Conservation (phyloP, 2,329 filamentous ascomycete genomes). For the Sphaerulina musiva region DNA sequence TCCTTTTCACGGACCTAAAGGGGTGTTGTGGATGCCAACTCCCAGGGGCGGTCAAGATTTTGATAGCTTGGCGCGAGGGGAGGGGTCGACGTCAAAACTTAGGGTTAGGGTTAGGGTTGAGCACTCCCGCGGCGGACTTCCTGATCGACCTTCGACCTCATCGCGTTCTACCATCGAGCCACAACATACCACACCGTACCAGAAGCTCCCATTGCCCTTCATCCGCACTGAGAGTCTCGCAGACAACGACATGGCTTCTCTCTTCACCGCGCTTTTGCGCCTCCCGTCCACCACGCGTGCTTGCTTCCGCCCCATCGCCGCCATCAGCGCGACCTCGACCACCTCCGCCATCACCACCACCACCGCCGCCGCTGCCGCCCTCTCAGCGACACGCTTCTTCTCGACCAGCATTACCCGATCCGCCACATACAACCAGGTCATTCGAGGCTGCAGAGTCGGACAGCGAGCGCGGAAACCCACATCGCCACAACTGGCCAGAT, state of each 20-base stretch:
- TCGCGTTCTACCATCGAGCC: too few species aligned
- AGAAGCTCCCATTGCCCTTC: too few species aligned
- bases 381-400: slow-evolving; percentile 32
- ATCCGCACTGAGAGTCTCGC: too few species aligned
- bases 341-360: slow-evolving; percentile 16
- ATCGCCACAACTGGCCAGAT: slow-evolving; percentile 67
- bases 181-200: too few species aligned
- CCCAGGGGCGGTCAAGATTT: too few species aligned
- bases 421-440: slow-evolving; percentile 47
- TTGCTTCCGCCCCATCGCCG: slow-evolving; percentile 23
- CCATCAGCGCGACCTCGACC: background rate
- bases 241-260: slow-evolving; percentile 16
- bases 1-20: too few species aligned
- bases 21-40: too few species aligned
- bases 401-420: slow-evolving; percentile 35
- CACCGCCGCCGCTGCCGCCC: slow-evolving; percentile 19
- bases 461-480: slow-evolving; percentile 79
- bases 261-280: slow-evolving; percentile 37
- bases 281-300: slow-evolving; percentile 28
- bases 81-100: too few species aligned
- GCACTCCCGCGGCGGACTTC: too few species aligned
- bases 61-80: too few species aligned
- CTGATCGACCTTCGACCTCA: too few species aligned
- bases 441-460: slow-evolving; percentile 65
- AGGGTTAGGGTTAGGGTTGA: too few species aligned